Percentiles rank a stretch among this genome's conserved stretches.
phyloP scores from a whole-genome alignment of 1,284 basidiomycete genomes.

The Cryptococcus sp. region DNA sequence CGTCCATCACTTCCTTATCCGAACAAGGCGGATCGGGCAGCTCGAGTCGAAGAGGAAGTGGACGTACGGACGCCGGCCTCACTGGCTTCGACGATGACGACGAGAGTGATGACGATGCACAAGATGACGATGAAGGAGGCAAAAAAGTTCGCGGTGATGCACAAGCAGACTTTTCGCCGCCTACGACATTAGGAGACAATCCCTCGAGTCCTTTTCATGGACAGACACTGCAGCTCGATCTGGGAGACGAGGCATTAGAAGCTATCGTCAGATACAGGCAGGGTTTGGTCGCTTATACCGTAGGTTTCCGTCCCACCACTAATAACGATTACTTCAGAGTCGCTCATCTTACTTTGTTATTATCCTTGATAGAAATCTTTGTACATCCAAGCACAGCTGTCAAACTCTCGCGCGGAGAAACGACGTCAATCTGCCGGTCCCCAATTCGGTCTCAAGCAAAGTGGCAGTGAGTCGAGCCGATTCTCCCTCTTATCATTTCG shows the following conservation, averaged over 20 bases:
- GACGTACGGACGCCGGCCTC: not conserved
- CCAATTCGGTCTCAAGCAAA: slow-evolving; percentile 23
- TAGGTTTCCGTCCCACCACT: slow-evolving; percentile 13
- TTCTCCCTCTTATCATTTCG: not conserved
- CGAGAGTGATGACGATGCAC: not conserved
- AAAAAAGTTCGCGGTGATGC: not conserved
- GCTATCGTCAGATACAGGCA: slow-evolving; percentile 19
- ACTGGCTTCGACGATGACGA: not conserved
- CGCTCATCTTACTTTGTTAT: not conserved
- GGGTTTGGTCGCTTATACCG: slow-evolving; percentile 28
- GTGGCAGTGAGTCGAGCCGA: slow-evolving; percentile 22
- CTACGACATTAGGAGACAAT: not conserved
- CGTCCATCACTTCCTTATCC: slow-evolving; percentile 12
- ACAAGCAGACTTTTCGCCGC: not conserved
- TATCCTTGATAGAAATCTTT: slow-evolving; percentile 6
- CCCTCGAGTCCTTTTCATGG: not conserved
- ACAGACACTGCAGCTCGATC: not conserved
- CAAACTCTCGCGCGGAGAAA: slow-evolving; percentile 12
- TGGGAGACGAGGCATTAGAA: slow-evolving; percentile 1
- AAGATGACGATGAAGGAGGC: not conserved
- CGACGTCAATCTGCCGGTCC: slow-evolving; percentile 6
- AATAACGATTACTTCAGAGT: too few relatives aligned
- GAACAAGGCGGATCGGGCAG: slow-evolving; percentile 8
- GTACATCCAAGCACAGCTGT: slow-evolving; percentile 22
- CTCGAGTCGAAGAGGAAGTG: not conserved